A percentile compares a stretch with the other conserved stretches of the same genome.
Evolutionary conservation across 257 asterid species (phyloP).

Genomic region (Gentiana macrophylla): DNA sequence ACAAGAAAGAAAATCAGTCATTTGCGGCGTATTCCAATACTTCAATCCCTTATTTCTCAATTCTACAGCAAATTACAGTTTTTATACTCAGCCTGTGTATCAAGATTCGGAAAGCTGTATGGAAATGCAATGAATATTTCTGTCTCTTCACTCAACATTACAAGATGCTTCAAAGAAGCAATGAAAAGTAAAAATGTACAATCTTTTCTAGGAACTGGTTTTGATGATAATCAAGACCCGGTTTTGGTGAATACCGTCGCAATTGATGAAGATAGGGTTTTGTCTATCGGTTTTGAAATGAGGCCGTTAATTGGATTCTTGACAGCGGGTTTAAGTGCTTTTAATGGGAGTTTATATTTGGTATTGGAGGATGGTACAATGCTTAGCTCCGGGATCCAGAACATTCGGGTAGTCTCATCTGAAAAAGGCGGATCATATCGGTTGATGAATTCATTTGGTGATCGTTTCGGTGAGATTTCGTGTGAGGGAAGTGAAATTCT

Average conservation of each 20-base stretch:
- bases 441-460: slow-evolving; percentile 11
- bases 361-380: slow-evolving; percentile 34
- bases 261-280: slow-evolving; percentile 19
- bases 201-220: slow-evolving; percentile 32
- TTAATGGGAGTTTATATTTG: slow-evolving; percentile 37
- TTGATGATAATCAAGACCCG: slow-evolving; percentile 19
- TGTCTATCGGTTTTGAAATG: slow-evolving; percentile 37
- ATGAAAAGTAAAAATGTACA: slow-evolving; percentile 22
- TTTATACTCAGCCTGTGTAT: slow-evolving; percentile 34
- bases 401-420: slow-evolving; percentile 16
- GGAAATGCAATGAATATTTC: slow-evolving; percentile 22
- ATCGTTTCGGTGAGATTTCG: slow-evolving; percentile 18
- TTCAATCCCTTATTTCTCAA: background rate
- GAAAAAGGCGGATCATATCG: slow-evolving; percentile 20
- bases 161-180: slow-evolving; percentile 32
- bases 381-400: slow-evolving; percentile 25
- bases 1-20: slow-evolving; percentile 16
- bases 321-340: slow-evolving; percentile 2
- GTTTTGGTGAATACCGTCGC: slow-evolving; percentile 21
- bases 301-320: slow-evolving; percentile 22
- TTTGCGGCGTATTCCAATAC: slow-evolving; percentile 44
- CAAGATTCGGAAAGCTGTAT: slow-evolving; percentile 23
- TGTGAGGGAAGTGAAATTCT: slow-evolving; percentile 14
- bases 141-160: background rate
- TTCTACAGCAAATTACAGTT: slow-evolving; percentile 15